Conservation (phyloP, 176 grass and related monocot species). For the Elaeis guineensis region DNA sequence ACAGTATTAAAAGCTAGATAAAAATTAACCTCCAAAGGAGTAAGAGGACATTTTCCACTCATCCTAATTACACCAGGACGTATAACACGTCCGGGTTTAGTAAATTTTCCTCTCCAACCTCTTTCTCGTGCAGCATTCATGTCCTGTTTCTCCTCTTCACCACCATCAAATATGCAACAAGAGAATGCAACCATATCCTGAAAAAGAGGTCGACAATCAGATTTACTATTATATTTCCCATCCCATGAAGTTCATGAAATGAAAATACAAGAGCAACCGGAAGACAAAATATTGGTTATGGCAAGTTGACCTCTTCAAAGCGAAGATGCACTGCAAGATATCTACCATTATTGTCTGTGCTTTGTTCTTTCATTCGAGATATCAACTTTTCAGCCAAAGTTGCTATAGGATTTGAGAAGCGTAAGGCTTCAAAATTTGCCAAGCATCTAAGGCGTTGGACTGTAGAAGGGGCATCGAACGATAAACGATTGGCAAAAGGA, state of each 20-base stretch:
- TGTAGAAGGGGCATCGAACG: slow-evolving; percentile 74
- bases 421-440: slow-evolving; percentile 92
- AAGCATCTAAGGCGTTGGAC: slow-evolving; percentile 87
- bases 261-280: neutral
- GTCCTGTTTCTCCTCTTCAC: slow-evolving; percentile 69
- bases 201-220: neutral
- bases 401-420: slow-evolving; percentile 81
- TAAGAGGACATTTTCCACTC: slow-evolving; percentile 96
- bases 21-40: slow-evolving; percentile 80
- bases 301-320: slow-evolving; percentile 86
- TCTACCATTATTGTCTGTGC: slow-evolving; percentile 54
- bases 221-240: no score
- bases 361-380: slow-evolving; percentile 80
- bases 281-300: slow-evolving; percentile 11
- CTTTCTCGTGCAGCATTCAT: slow-evolving; percentile 89
- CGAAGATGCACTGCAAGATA: slow-evolving; percentile 92
- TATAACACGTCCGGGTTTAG: slow-evolving; percentile 80
- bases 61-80: slow-evolving; percentile 82
- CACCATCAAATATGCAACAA: slow-evolving; percentile 89
- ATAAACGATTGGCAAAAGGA: slow-evolving; percentile 86
- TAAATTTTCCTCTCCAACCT: slow-evolving; percentile 97
- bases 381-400: slow-evolving; percentile 66
- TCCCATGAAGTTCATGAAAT: no score
- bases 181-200: slow-evolving; percentile 99
- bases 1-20: slow-evolving; percentile 7